Conservation (phyloP, 768 basidiomycete species). For the Hericium rajendrae region DNA sequence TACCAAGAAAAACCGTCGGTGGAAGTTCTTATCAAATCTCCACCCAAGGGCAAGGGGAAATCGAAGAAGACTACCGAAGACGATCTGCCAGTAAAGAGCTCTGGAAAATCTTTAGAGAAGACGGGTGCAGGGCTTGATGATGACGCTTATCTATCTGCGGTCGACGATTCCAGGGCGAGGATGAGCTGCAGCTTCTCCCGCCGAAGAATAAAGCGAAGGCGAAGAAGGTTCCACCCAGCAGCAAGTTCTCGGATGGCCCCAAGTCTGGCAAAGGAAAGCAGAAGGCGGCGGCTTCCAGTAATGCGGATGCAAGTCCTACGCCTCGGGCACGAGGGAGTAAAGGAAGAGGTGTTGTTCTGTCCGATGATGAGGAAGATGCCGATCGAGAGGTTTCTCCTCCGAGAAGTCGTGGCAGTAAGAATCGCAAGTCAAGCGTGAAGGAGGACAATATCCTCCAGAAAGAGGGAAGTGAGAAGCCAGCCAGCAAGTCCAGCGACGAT, state of each 20-base stretch:
- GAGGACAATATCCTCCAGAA: neutral
- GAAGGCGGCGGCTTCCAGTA: neutral
- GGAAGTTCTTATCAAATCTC: slow-evolving; percentile 17
- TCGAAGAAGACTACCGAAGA: neutral
- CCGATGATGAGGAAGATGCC: slow-evolving; percentile 15
- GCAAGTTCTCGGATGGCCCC: neutral
- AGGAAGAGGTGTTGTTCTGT: slow-evolving; percentile 11
- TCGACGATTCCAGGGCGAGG: neutral
- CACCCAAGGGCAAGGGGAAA: slow-evolving; percentile 14
- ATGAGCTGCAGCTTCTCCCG: neutral
- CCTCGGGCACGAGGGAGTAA: slow-evolving; percentile 1
- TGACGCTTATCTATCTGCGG: neutral
- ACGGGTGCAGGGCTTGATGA: neutral
- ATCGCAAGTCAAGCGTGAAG: no score
- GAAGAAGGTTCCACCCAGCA: neutral
- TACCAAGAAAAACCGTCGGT: slow-evolving; percentile 10
- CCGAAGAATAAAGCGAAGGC: neutral
- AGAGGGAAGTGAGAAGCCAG: neutral
- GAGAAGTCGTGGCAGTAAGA: no score
- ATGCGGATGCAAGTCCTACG: neutral
- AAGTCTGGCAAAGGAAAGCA: slow-evolving; percentile 11
- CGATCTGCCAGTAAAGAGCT: neutral
- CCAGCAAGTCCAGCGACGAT: no score
- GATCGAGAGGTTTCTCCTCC: neutral
- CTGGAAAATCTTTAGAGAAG: neutral